These are phyloP conservation scores for Pseudomicrostroma phylloplanum DNA, from an alignment of 1,284 basidiomycete species.

Conservation along the genomic window DNA sequence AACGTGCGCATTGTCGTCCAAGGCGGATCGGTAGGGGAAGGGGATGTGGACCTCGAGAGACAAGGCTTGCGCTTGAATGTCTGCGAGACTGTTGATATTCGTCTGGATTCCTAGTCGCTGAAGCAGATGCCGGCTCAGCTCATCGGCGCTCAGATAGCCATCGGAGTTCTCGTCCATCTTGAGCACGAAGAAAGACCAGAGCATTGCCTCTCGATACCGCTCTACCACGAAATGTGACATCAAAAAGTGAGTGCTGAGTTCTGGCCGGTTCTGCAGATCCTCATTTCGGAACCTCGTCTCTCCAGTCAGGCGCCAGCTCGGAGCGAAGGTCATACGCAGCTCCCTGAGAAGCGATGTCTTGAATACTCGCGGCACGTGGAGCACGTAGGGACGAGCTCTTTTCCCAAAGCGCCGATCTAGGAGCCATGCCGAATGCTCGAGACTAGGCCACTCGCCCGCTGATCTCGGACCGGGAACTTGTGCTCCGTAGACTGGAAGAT, in stretches of 20 bases:
- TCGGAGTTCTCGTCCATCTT: slow-evolving; percentile 18
- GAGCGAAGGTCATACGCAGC: slow-evolving; percentile 5
- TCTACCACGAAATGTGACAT: slow-evolving; percentile 30
- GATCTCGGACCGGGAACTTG: background rate
- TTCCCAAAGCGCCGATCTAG: slow-evolving; percentile 22
- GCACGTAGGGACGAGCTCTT: slow-evolving; percentile 22
- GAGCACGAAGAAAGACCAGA: slow-evolving; percentile 38
- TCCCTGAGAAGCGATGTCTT: slow-evolving; percentile 5
- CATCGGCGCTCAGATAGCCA: background rate
- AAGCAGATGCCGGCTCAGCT: background rate
- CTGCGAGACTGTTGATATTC: background rate
- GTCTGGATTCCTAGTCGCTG: background rate
- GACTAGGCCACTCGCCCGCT: slow-evolving; percentile 15
- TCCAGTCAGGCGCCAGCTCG: background rate
- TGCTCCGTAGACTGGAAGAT: slow-evolving; percentile 17
- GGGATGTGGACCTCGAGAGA: background rate
- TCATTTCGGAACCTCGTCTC: background rate
- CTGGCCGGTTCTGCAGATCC: background rate
- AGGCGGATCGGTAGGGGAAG: background rate
- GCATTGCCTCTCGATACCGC: slow-evolving; percentile 36
- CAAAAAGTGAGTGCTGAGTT: slow-evolving; percentile 23
- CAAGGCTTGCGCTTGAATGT: background rate
- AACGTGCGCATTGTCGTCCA: slow-evolving; percentile 1
- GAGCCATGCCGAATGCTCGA: background rate
- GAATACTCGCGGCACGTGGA: slow-evolving; percentile 13